These are phyloP conservation scores for Dactylonectria macrodidyma DNA, from an alignment of 2,329 filamentous ascomycete species.

Conservation along the genomic window DNA sequence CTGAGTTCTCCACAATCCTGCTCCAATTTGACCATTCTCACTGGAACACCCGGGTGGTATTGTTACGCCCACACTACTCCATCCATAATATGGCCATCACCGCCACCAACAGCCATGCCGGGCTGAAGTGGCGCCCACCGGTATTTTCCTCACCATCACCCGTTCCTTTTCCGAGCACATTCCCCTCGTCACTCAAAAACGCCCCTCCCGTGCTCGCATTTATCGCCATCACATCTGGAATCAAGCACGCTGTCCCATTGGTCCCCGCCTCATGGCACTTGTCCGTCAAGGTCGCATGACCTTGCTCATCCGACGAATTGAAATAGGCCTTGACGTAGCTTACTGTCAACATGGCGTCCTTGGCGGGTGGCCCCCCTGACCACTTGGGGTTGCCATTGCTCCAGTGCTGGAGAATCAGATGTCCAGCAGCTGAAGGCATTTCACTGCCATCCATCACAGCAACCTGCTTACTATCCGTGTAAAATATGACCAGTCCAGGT, in stretches of 20 bases:
- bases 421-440: conserved; percentile 73
- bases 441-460: conserved; percentile 69
- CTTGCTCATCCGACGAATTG: conserved; percentile 71
- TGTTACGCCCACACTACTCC: background rate
- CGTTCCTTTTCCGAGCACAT: background rate
- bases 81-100: background rate
- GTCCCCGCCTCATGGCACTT: conserved; percentile 32
- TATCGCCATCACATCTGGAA: conserved; percentile 40
- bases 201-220: conserved; percentile 44
- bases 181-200: conserved; percentile 31
- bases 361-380: conserved; percentile 78
- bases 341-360: conserved; percentile 75
- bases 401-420: conserved; percentile 82
- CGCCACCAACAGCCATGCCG: background rate
- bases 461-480: conserved; percentile 73
- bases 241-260: conserved; percentile 40
- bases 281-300: conserved; percentile 27
- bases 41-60: background rate
- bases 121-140: background rate
- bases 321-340: conserved; percentile 85
- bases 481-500: conserved; percentile 75
- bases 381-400: conserved; percentile 81
- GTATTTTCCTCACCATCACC: background rate
- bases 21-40: background rate
- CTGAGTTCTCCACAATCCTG: background rate